Evolutionary conservation across 768 basidiomycete genomes (phyloP).

Genomic region (Rhizopogon vinicolor): DNA sequence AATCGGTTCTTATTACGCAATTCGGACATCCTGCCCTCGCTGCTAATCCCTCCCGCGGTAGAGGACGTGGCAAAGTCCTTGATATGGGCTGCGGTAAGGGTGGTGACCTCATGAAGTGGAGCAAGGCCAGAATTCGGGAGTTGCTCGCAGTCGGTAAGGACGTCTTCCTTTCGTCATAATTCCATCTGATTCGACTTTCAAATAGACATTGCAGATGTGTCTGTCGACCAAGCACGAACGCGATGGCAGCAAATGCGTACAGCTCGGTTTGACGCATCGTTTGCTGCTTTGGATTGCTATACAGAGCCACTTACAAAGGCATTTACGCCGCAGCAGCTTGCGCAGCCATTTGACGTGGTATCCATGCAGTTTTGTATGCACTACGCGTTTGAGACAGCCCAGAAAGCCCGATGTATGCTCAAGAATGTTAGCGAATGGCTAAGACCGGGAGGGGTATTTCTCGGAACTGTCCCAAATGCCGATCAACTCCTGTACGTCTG

Average conservation of each 20-base stretch:
- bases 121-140: conserved; percentile 75
- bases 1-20: conserved; percentile 91
- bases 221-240: conserved; percentile 80
- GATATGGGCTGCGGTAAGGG: conserved; percentile 99
- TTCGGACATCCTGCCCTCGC: conserved; percentile 74
- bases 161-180: neutral
- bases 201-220: conserved; percentile 84
- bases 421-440: conserved; percentile 82
- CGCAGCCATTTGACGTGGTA: conserved; percentile 84
- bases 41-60: conserved; percentile 25
- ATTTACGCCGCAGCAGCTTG: conserved; percentile 58
- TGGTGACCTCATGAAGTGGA: conserved; percentile 95
- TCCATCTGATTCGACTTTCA: neutral
- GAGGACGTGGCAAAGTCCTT: conserved; percentile 69
- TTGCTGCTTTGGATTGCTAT: conserved; percentile 89
- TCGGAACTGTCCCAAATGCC: conserved; percentile 96
- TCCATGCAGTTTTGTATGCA: conserved; percentile 99
- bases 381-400: conserved; percentile 92
- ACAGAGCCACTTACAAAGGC: conserved; percentile 62
- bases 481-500: conserved; percentile 72
- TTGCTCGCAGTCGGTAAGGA: conserved; percentile 72
- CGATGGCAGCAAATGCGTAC: conserved; percentile 55
- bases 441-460: conserved; percentile 81
- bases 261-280: conserved; percentile 69
- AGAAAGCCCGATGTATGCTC: conserved; percentile 89